Percentiles rank a stretch among this genome's conserved stretches.
phyloP scores from a whole-genome alignment of 257 asterid genomes.

The Nicotiana benthamiana region DNA sequence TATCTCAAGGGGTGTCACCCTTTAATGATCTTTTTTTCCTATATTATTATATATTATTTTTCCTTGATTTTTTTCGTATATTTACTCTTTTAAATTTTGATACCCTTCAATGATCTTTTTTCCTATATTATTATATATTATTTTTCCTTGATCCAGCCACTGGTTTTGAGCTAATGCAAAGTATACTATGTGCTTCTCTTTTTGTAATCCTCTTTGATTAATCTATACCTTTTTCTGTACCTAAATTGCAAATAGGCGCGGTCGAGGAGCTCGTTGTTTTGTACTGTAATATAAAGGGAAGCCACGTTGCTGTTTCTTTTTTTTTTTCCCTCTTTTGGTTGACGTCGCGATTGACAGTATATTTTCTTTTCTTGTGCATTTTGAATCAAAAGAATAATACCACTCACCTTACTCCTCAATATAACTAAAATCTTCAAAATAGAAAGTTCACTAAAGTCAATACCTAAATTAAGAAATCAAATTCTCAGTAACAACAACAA shows the following conservation, averaged over 20 bases:
- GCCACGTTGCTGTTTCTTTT: neutral
- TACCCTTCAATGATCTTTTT: no score
- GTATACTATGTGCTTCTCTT: neutral
- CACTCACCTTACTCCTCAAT: neutral
- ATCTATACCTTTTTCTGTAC: neutral
- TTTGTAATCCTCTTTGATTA: neutral
- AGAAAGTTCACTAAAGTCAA: neutral
- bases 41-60: no score
- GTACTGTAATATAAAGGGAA: neutral
- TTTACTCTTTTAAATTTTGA: no score
- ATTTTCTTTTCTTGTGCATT: neutral
- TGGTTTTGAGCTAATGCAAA: no score
- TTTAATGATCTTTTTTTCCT: no score
- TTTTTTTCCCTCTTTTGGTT: neutral
- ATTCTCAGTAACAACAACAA: neutral
- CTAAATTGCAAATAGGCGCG: neutral
- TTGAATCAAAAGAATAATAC: neutral
- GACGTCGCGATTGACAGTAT: neutral
- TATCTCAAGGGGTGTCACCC: no score
- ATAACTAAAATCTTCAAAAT: neutral
- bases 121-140: no score
- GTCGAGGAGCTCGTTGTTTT: neutral
- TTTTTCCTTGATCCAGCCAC: no score
- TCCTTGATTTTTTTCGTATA: no score
- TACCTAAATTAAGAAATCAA: neutral